Evolutionary conservation across 78 protist genomes (phyloP).

Genomic region (Ministeria vibrans): DNA sequence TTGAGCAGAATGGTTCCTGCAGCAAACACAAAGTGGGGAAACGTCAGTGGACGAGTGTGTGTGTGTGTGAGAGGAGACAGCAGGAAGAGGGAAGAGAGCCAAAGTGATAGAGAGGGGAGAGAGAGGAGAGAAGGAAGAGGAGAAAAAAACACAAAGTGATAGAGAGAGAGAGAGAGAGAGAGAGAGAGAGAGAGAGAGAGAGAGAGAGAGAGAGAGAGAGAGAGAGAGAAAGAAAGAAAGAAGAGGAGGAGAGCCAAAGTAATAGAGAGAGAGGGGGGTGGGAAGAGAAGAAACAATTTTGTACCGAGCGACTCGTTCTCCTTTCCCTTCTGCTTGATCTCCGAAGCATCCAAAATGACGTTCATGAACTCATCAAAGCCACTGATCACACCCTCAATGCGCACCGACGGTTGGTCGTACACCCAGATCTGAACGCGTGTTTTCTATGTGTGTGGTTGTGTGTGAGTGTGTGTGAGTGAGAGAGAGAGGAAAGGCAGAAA

Average conservation of each 20-base stretch:
- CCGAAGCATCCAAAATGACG: conserved; percentile 17
- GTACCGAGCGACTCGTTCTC: background rate
- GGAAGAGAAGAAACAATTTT: background rate
- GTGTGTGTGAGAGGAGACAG: background rate
- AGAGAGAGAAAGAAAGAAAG: background rate
- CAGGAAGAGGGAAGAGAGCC: background rate
- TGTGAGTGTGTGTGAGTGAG: background rate
- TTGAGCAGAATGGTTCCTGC: background rate
- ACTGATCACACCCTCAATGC: background rate
- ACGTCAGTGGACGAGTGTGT: background rate
- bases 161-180: background rate
- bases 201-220: conserved; percentile 1
- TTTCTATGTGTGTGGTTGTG: background rate
- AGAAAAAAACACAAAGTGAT: background rate
- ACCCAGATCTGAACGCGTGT: background rate
- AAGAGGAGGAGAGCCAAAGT: too few relatives aligned
- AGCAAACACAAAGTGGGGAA: background rate
- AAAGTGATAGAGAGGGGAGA: background rate
- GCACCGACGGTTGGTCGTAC: background rate
- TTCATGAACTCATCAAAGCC: conserved; percentile 83
- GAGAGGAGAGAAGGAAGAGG: background rate
- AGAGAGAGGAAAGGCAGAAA: background rate
- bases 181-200: background rate
- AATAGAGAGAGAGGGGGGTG: too few relatives aligned
- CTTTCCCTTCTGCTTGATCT: background rate